Percentiles rank a stretch among this genome's conserved stretches.
Conservation (phyloP, 768 basidiomycete species). For the Asterophora lycoperdoides region DNA sequence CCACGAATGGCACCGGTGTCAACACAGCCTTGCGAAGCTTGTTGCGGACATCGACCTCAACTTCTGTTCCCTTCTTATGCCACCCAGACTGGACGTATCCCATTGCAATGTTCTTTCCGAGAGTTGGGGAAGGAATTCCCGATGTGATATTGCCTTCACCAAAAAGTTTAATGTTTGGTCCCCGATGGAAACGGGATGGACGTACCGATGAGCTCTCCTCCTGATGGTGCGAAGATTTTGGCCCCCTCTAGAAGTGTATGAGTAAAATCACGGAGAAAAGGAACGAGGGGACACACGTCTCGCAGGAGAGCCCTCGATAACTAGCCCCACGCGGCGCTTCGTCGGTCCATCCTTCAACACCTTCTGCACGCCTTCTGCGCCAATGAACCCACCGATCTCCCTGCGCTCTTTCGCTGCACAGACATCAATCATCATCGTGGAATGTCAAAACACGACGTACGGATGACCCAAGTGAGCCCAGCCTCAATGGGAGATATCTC, state of each 20-base stretch:
- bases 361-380: constrained; percentile 63
- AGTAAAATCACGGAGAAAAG: neutral
- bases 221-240: constrained; percentile 57
- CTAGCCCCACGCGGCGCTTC: constrained; percentile 74
- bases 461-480: constrained; percentile 89
- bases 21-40: constrained; percentile 73
- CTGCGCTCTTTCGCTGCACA: constrained; percentile 75
- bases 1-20: constrained; percentile 84
- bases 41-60: constrained; percentile 81
- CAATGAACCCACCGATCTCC: constrained; percentile 70
- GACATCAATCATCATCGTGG: neutral
- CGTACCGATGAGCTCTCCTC: constrained; percentile 58
- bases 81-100: constrained; percentile 77
- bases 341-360: constrained; percentile 80
- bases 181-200: constrained; percentile 12
- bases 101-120: constrained; percentile 94
- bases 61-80: constrained; percentile 88
- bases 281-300: constrained; percentile 52
- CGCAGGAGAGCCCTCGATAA: constrained; percentile 83
- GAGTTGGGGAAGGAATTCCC: constrained; percentile 91
- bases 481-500: constrained; percentile 85
- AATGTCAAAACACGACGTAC: constrained; percentile 37
- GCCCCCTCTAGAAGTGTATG: constrained; percentile 59
- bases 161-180: constrained; percentile 1
- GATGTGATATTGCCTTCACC: constrained; percentile 74